Conservation (phyloP, 805 yeast species). For the Pichia heedii region DNA sequence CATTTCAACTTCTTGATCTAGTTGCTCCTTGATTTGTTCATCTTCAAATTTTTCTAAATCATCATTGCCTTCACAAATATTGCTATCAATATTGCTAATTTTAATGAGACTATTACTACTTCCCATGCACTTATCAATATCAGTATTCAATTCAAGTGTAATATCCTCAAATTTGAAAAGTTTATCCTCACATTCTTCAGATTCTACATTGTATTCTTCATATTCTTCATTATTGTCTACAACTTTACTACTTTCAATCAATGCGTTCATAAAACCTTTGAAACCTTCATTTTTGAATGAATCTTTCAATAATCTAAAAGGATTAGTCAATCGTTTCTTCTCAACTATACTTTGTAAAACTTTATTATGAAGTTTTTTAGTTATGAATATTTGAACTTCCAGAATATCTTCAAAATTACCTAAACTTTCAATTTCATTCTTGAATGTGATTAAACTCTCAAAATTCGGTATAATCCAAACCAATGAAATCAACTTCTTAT, state of each 20-base stretch:
- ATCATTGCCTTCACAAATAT: background rate
- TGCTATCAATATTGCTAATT: background rate
- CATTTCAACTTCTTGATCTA: slow-evolving; percentile 1
- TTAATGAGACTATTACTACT: background rate
- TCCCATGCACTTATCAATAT: background rate
- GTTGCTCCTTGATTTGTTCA: background rate
- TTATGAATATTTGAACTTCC: slow-evolving; percentile 23
- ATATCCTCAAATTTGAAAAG: background rate
- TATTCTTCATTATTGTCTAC: background rate
- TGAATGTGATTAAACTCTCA: slow-evolving; percentile 24
- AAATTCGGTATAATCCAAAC: slow-evolving; percentile 26
- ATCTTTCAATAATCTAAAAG: background rate
- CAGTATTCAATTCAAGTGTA: background rate
- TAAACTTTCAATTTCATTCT: slow-evolving; percentile 22
- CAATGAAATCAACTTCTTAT: slow-evolving; percentile 18
- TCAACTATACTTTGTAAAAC: slow-evolving; percentile 8
- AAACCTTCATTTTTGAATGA: background rate
- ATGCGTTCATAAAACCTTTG: slow-evolving; percentile 1
- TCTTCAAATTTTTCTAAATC: background rate
- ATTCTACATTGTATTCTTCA: background rate
- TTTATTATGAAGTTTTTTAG: slow-evolving; percentile 18
- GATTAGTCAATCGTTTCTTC: background rate
- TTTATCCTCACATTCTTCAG: background rate
- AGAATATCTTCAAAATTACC: slow-evolving; percentile 18
- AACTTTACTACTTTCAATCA: background rate